These are phyloP conservation scores for Schwanniomyces polymorphus DNA, from an alignment of 805 yeast species.

Conservation along the genomic window DNA sequence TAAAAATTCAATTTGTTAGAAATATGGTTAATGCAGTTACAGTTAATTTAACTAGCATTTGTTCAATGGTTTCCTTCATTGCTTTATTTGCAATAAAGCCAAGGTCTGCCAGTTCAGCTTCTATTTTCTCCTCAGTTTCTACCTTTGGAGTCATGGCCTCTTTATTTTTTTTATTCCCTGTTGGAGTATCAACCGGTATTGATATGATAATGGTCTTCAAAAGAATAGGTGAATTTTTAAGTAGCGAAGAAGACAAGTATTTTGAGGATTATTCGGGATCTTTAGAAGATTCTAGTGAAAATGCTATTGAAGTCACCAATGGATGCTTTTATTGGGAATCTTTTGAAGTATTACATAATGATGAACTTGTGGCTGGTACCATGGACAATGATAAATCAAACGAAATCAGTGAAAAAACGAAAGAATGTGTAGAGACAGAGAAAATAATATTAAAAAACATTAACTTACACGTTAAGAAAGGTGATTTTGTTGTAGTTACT, in stretches of 20 bases:
- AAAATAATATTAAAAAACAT: slow-evolving; percentile 44
- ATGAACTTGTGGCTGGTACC: slow-evolving; percentile 5
- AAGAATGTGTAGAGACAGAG: slow-evolving; percentile 10
- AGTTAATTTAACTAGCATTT: slow-evolving; percentile 60
- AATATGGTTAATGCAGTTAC: slow-evolving; percentile 62
- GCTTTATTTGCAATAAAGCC: slow-evolving; percentile 27
- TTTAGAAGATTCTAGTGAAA: neutral
- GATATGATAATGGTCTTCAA: slow-evolving; percentile 63
- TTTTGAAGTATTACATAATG: slow-evolving; percentile 10
- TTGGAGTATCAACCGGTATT: slow-evolving; percentile 60
- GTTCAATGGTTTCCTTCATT: slow-evolving; percentile 56
- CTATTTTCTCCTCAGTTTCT: slow-evolving; percentile 65
- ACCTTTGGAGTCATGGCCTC: slow-evolving; percentile 58
- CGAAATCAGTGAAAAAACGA: neutral
- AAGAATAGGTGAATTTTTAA: slow-evolving; percentile 51
- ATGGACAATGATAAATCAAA: slow-evolving; percentile 8
- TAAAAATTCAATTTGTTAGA: slow-evolving; percentile 61
- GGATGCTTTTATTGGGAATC: slow-evolving; percentile 68
- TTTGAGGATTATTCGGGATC: neutral
- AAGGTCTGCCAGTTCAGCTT: slow-evolving; percentile 45
- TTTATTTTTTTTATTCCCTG: slow-evolving; percentile 63
- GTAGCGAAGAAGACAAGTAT: slow-evolving; percentile 1
- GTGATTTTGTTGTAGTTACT: slow-evolving; percentile 77
- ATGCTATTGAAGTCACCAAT: slow-evolving; percentile 48
- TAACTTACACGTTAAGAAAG: slow-evolving; percentile 49